Percentiles rank a stretch among this genome's conserved stretches.
Evolutionary conservation across 371 early-diverging fungal species (phyloP).

Genomic region (Lichtheimia ornata): DNA sequence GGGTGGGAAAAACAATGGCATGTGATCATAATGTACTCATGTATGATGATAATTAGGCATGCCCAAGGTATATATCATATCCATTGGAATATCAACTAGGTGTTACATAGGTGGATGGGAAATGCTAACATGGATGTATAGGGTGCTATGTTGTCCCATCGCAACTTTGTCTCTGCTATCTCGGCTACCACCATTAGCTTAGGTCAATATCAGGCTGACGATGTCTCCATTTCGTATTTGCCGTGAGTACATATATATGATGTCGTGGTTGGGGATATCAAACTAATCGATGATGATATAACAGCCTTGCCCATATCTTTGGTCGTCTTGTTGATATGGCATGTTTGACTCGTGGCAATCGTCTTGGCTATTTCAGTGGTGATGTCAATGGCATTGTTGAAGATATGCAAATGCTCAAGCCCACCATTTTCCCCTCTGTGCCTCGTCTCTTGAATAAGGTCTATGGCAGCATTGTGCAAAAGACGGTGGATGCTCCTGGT

Average conservation of each 20-base stretch:
- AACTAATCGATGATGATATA: too few relatives aligned
- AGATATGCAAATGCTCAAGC: slow-evolving; percentile 80
- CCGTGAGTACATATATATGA: slow-evolving; percentile 45
- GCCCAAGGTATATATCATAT: slow-evolving; percentile 49
- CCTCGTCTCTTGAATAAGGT: slow-evolving; percentile 94
- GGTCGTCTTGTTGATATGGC: slow-evolving; percentile 64
- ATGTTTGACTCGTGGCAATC: slow-evolving; percentile 44
- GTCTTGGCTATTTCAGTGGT: slow-evolving; percentile 87
- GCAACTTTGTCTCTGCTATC: slow-evolving; percentile 42
- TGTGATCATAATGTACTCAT: too few relatives aligned
- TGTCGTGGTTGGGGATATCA: too few relatives aligned
- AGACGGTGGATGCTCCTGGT: slow-evolving; percentile 74
- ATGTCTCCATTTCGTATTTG: slow-evolving; percentile 58
- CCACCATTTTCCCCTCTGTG: slow-evolving; percentile 87
- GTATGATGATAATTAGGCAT: slow-evolving; percentile 21
- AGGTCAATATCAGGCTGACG: slow-evolving; percentile 18
- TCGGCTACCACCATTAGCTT: slow-evolving; percentile 21
- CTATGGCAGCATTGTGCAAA: slow-evolving; percentile 75
- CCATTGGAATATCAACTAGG: too few relatives aligned
- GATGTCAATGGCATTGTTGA: slow-evolving; percentile 77
- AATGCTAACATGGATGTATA: slow-evolving; percentile 11
- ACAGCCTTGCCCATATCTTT: slow-evolving; percentile 85
- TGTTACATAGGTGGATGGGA: too few relatives aligned
- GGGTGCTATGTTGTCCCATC: slow-evolving; percentile 60
- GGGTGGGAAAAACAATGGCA: too few relatives aligned